These are phyloP conservation scores for Globisporangium mamillatum DNA, from an alignment of 352 stramenopile species.

Conservation along the genomic window DNA sequence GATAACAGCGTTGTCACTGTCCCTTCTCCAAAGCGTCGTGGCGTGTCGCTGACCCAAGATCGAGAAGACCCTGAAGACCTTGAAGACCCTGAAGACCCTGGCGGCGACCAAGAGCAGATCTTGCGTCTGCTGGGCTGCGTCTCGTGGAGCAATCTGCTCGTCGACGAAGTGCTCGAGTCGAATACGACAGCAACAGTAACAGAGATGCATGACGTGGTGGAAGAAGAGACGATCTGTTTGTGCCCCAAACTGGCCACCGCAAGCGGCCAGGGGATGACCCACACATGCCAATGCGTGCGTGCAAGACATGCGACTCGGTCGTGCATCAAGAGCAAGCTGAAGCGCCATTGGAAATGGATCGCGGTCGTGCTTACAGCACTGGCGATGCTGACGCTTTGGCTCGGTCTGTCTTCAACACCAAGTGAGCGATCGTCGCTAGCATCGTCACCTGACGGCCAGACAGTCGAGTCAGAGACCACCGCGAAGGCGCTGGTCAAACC, in stretches of 20 bases:
- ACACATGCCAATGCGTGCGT: background rate
- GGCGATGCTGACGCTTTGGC: background rate
- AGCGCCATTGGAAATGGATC: slow-evolving; percentile 9
- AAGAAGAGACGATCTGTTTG: slow-evolving; percentile 3
- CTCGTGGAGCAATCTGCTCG: slow-evolving; percentile 5
- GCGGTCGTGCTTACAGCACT: background rate
- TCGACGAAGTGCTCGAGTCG: background rate
- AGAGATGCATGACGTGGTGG: background rate
- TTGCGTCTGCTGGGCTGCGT: slow-evolving; percentile 10
- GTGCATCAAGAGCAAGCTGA: slow-evolving; percentile 6
- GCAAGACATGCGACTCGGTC: background rate
- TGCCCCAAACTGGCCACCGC: background rate
- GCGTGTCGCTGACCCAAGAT: background rate
- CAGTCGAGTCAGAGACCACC: background rate
- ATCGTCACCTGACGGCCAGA: background rate
- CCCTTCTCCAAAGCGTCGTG: background rate
- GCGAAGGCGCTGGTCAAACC: background rate
- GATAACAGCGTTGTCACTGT: background rate
- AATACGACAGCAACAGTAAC: background rate
- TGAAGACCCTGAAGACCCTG: background rate
- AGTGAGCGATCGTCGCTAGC: background rate
- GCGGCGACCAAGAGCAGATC: slow-evolving; percentile 1
- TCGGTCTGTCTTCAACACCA: background rate
- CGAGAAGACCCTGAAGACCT: background rate
- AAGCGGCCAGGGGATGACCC: background rate